Evolutionary conservation across 495 filamentous ascomycete species (phyloP).

Genomic region (Tuber brumale): DNA sequence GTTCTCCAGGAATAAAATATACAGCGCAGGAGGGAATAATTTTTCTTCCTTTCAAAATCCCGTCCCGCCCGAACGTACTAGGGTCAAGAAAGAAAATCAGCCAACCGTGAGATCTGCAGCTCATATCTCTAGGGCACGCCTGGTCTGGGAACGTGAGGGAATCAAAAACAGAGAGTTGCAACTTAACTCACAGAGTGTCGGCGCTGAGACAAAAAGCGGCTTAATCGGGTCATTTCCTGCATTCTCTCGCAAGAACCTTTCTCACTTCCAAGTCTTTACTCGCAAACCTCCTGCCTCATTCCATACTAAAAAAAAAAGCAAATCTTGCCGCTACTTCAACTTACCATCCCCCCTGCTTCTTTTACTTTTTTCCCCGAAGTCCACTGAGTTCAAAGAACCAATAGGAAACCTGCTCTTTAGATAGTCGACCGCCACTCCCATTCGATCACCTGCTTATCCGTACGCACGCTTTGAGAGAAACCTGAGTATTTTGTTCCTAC

Average conservation of each 20-base stretch:
- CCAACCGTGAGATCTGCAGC: slow-evolving; percentile 18
- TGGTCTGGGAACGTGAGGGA: not conserved
- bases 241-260: slow-evolving; percentile 20
- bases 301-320: not conserved
- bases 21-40: not conserved
- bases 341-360: slow-evolving; percentile 12
- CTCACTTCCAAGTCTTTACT: slow-evolving; percentile 1
- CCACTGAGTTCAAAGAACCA: not conserved
- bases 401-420: not conserved
- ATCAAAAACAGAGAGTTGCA: not conserved
- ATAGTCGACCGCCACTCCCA: not conserved
- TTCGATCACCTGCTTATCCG: not conserved
- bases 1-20: not conserved
- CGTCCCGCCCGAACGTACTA: not conserved
- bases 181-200: not conserved
- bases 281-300: not conserved
- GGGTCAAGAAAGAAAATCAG: slow-evolving; percentile 17
- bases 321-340: slow-evolving; percentile 20
- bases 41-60: not conserved
- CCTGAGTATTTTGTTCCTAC: not conserved
- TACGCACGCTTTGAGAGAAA: not conserved
- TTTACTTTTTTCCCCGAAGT: slow-evolving; percentile 12
- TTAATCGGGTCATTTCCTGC: slow-evolving; percentile 32
- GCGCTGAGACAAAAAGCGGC: slow-evolving; percentile 15
- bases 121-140: slow-evolving; percentile 8